Conservation (phyloP, 75 land plant species). For the Cunninghamia lanceolata region DNA sequence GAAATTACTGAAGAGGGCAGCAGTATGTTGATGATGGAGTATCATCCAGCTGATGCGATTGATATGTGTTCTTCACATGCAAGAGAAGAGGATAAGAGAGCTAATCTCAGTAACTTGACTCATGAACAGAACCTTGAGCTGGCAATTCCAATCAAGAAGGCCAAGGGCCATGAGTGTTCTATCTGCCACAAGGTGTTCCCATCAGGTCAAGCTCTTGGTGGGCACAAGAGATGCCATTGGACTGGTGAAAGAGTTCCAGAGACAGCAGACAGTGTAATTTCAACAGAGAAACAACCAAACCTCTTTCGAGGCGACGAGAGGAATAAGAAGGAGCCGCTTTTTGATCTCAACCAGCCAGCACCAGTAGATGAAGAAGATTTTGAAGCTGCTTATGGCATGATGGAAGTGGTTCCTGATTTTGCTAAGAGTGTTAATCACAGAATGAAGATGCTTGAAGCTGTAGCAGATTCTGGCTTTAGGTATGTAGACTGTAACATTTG, state of each 20-base stretch:
- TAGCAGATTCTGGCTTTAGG: not conserved
- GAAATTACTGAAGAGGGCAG: constrained; percentile 1
- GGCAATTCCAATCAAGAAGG: not conserved
- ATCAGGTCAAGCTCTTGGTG: constrained; percentile 84
- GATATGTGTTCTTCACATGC: not conserved
- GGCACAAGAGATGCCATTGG: constrained; percentile 76
- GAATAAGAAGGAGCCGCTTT: not conserved
- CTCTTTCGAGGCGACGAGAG: not conserved
- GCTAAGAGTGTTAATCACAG: not conserved
- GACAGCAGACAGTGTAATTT: not conserved
- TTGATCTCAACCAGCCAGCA: constrained; percentile 5
- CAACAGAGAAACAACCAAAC: not conserved
- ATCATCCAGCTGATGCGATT: not conserved
- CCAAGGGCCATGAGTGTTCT: constrained; percentile 48
- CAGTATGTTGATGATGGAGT: not conserved
- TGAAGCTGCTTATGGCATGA: not conserved
- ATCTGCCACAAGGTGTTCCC: constrained; percentile 63
- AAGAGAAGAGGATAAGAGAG: not conserved
- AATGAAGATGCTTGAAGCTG: constrained; percentile 3
- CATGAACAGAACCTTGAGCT: not conserved
- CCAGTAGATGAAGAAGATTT: constrained; percentile 6
- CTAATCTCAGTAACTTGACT: not conserved
- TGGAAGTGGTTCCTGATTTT: constrained; percentile 6
- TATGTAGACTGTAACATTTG: constrained; percentile 7
- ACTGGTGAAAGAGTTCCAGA: constrained; percentile 12